phyloP scores from a whole-genome alignment of 2,329 filamentous ascomycete genomes.

The Fusarium papillatum region DNA sequence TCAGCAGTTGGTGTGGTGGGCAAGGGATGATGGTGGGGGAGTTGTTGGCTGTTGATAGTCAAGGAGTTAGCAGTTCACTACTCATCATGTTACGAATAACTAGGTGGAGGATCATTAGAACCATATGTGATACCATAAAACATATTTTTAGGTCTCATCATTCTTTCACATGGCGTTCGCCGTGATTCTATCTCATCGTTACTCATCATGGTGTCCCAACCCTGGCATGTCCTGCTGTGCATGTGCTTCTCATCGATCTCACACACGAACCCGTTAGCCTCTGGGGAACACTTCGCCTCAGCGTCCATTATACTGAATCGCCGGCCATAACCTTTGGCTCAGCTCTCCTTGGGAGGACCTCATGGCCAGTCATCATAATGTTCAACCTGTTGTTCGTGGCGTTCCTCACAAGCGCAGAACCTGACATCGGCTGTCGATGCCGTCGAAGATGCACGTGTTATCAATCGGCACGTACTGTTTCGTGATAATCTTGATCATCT shows the following conservation, averaged over 20 bases:
- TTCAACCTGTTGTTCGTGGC: neutral
- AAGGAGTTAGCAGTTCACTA: neutral
- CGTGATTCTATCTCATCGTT: slow-evolving; percentile 26
- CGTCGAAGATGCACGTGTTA: slow-evolving; percentile 80
- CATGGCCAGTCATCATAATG: neutral
- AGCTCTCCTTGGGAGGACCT: neutral
- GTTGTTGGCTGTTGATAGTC: neutral
- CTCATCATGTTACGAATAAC: neutral
- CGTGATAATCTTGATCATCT: slow-evolving; percentile 91
- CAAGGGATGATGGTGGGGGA: neutral
- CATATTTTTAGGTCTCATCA: neutral
- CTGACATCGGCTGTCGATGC: slow-evolving; percentile 73
- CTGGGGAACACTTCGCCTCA: neutral
- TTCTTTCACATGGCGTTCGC: slow-evolving; percentile 9
- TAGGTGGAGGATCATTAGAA: neutral
- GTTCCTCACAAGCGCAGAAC: slow-evolving; percentile 63
- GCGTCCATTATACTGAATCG: neutral
- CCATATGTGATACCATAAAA: neutral
- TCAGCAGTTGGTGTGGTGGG: neutral
- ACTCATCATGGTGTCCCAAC: slow-evolving; percentile 11
- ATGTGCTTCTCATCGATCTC: too few relatives aligned
- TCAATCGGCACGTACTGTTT: slow-evolving; percentile 81
- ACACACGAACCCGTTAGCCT: neutral
- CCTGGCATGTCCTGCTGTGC: neutral
- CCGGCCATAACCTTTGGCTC: neutral